These are phyloP conservation scores for Mycena crocata DNA, from an alignment of 768 basidiomycete genomes.

Conservation along the genomic window DNA sequence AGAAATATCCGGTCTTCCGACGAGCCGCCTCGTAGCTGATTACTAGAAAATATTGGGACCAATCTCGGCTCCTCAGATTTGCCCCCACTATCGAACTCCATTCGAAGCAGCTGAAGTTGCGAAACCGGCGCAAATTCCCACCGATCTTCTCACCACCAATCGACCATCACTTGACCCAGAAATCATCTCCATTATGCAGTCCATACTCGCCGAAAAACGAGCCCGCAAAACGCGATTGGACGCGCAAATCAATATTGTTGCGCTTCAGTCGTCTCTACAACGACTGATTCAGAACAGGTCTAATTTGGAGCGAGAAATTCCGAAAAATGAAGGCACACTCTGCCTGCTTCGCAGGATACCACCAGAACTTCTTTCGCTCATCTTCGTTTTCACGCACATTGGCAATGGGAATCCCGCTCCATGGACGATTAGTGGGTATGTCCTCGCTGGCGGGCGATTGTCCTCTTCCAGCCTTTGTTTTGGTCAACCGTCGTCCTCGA, in stretches of 20 bases:
- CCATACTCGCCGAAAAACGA: background rate
- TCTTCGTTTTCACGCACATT: constrained; percentile 4
- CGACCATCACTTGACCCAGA: background rate
- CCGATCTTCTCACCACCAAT: constrained; percentile 13
- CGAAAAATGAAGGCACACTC: background rate
- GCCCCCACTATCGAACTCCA: background rate
- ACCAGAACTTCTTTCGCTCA: constrained; percentile 15
- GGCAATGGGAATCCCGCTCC: background rate
- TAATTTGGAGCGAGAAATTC: background rate
- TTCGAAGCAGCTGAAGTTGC: background rate
- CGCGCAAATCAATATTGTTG: constrained; percentile 2
- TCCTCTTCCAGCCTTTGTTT: constrained; percentile 1
- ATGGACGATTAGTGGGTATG: constrained; percentile 16
- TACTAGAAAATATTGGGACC: background rate
- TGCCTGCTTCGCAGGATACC: constrained; percentile 23
- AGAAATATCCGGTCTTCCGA: too few relatives aligned
- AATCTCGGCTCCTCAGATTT: background rate
- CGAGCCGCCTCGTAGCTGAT: too few relatives aligned
- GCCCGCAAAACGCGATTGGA: constrained; percentile 3
- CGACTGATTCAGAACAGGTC: background rate
- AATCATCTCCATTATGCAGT: background rate
- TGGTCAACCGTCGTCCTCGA: constrained; percentile 6
- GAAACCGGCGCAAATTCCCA: background rate
- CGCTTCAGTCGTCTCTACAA: background rate
- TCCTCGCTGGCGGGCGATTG: constrained; percentile 8